Evolutionary conservation across 495 filamentous ascomycete genomes (phyloP), one percentile per base, ranked within the genome.

Genomic region (Lepraria neglecta): DNA sequence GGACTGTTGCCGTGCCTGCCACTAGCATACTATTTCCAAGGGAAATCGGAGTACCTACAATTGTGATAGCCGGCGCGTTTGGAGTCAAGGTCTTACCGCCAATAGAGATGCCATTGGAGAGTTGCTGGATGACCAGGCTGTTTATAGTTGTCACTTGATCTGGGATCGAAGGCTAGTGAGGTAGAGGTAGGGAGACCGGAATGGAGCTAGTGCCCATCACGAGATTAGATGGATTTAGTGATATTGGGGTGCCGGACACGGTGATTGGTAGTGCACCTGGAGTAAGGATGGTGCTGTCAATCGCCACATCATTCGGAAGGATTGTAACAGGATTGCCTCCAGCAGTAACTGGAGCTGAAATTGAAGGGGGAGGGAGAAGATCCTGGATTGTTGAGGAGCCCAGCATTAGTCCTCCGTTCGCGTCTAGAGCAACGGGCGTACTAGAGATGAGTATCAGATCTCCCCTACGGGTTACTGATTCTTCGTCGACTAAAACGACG

Each of bases 241-340:
- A 56, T 38, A 56, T 27, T 24, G 17, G 53, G 17, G 38, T 56
- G 53, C 38, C 38, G 53, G 53, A 56, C n/a, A 56, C 53, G 4
- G 21, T 44, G 35, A 57, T 42, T 57, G 33, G 35, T 6, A 31
- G n/a, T 28, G 17, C 35, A 10, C 15, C 54, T 21, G 35, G 30
- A 30, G 35, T 57, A 6, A 57, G 54, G 15, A 2, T 42, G 15
- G 4, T 57, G 21, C 54, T 19, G 19, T n/a, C 56, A 19, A 58
- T 48, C 7, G 10, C 11, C n/a, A 48, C 42, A 27, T n/a, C 56
- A 35, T 58, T 44, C 21, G 56, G 15, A 38, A 58, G 42, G 17
- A 24, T 14, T 0, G 38, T 24, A 14, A 46, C 21, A 14, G 42
- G 31, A 11, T 58, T 38, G 11, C 40, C 40, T 7, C 11, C 42